A percentile compares a stretch with the other conserved stretches of the same genome.
phyloP scores from a whole-genome alignment of 2,329 filamentous ascomycete genomes.

The Gnomoniopsis sp. region DNA sequence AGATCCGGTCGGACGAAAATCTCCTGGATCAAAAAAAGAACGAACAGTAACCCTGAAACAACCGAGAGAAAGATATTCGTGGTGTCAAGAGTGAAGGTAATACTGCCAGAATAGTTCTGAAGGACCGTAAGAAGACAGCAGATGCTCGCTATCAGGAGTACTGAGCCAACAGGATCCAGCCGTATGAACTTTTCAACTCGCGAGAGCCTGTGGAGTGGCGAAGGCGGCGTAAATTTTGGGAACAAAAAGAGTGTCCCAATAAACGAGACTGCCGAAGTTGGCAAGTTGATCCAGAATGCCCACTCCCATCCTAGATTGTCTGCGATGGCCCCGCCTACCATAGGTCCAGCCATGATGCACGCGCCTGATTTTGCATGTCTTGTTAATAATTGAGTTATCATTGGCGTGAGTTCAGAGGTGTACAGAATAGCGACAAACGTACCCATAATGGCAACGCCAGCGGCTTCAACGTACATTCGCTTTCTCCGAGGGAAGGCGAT shows the following conservation, averaged over 20 bases:
- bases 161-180: constrained; percentile 33
- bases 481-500: constrained; percentile 33
- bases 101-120: not conserved
- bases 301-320: constrained; percentile 18
- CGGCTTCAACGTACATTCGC: constrained; percentile 27
- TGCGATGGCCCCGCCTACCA: constrained; percentile 20
- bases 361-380: not conserved
- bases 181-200: constrained; percentile 17
- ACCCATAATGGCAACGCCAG: constrained; percentile 20
- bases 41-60: constrained; percentile 25
- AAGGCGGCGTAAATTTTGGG: not conserved
- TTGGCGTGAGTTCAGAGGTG: not conserved
- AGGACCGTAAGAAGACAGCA: not conserved
- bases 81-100: not conserved
- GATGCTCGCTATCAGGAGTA: constrained; percentile 24
- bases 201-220: not conserved
- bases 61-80: not conserved
- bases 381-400: not conserved
- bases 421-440: not conserved
- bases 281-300: constrained; percentile 24
- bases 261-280: constrained; percentile 21
- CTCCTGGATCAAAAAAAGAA: constrained; percentile 33
- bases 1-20: constrained; percentile 2
- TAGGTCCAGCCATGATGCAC: constrained; percentile 18
- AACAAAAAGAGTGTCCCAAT: constrained; percentile 21